Evolutionary conservation across 257 asterid species (phyloP), one percentile per base, ranked within the genome.

Genomic region (Fraxinus quadrangulata): DNA sequence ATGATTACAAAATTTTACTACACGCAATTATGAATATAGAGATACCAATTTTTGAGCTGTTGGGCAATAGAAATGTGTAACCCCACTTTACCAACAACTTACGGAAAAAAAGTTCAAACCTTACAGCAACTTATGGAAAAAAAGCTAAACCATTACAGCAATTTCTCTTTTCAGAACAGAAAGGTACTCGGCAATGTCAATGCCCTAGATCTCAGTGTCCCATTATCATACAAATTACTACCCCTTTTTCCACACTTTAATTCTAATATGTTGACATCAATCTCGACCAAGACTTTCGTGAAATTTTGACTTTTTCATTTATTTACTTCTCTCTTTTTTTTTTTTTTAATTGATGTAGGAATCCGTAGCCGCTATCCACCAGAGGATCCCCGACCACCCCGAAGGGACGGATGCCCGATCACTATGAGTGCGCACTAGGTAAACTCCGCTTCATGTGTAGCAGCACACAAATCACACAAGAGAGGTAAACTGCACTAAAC

Each of bases 191-290:
- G 81, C 80, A 88, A 85, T 87, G 92, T 90, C 93, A 90, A 90
- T 77, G 89, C 90, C 81, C 54, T 83, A 80, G 88, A 88, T 89
- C 89, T 86, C 84, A 83, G 86, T 88, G 92, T 86, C 88, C 79
- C 90, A 84, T 83, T 72, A 86, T 85, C 89, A 79, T 83, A 76
- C 74, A 82, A 80, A 75, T 75, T 72, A 34, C 59, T 49, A 14
- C 31, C 75, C 69, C 54, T 79, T 81, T 80, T 75, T 26, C 72
- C 78, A 75, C 72, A 70, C 78, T 79, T 80, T 80, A 67, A 47
- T 76, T 75, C 80, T 71, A 73, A 30, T 80, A 4, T 66, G 33
- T 79, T 68, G 78, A 21, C 69, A 71, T 74, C 70, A 6, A 47
- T 59, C 82, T 79, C 81, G 72, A 73, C 75, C 72, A 80, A 72